Base-by-base conservation (phyloP, 2,329 filamentous ascomycete species). In the Aspergillus clavatus region DNA sequence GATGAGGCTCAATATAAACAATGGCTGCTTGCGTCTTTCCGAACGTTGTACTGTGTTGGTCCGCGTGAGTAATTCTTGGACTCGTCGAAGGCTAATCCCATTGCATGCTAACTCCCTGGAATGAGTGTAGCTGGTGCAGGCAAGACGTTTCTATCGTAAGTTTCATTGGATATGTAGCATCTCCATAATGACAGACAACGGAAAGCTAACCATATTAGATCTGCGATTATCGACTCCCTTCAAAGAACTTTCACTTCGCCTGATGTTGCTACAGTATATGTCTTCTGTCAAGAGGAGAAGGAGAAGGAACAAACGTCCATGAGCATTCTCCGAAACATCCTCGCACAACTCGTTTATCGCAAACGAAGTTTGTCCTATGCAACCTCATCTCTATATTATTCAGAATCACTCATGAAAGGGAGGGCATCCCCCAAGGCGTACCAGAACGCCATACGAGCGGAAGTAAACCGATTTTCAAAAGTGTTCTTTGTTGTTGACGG, bases 131-230 rank as follows among this genome's bases (percentile, higher is more conserved):
- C 62, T 27, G 61, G 62, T n/a, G 60, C 51, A 10, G 60, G 59
- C 0, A 63, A 63, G 33, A 63, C 58, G 0, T 65, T 65, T 41
- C 43, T 65, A n/a, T 50, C 60, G 61, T 64, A 22, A 51, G 61
- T 57, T 7, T 14, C 6, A n/a, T 28, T n/a, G 10, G 1, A 10
- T 1, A 2, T 29, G 16, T 14, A 26, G 24, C 36, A 44, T 7
- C n/a, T n/a, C 14, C 0, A 14, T 4, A 18, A 10, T 11, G 10
- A 21, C 5, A 43, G 12, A 29, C 23, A 28, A 11, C 8, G 10
- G 31, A 10, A 26, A 26, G 23, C 23, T 26, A 26, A 26, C 10
- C 5, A 28, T 31, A 31, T 1, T n/a, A 62, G 60, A 2, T 58
- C 60, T 8, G 24, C 51, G 4, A 55, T 65, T 5, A 58, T 64